Evolutionary conservation across 441 rosid species (phyloP).

Genomic region (Eutrema salsugineum): DNA sequence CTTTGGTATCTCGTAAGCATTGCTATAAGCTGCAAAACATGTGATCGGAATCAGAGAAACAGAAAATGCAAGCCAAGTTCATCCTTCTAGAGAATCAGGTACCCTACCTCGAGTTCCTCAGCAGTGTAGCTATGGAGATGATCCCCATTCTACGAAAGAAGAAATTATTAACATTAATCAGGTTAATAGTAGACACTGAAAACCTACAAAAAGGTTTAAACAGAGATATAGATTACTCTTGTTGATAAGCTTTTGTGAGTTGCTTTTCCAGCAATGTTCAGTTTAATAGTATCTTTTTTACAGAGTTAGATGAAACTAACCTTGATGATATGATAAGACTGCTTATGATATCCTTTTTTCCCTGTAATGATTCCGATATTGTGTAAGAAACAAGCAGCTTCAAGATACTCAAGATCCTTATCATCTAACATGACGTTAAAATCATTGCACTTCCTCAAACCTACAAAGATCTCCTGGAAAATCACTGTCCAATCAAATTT

Average conservation of each 20-base stretch:
- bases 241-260: background rate
- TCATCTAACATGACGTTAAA: conserved; percentile 33
- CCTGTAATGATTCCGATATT: conserved; percentile 50
- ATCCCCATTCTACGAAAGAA: conserved; percentile 45
- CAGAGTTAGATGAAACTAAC: conserved; percentile 31
- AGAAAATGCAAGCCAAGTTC: conserved; percentile 3
- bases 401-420: conserved; percentile 63
- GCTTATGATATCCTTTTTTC: conserved; percentile 72
- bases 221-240: background rate
- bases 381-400: conserved; percentile 79
- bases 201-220: background rate
- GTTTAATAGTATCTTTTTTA: background rate
- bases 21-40: conserved; percentile 53
- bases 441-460: conserved; percentile 41
- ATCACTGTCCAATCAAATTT: conserved; percentile 17
- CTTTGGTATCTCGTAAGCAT: conserved; percentile 63
- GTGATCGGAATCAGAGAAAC: conserved; percentile 13
- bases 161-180: conserved; percentile 9
- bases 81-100: conserved; percentile 4
- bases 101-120: conserved; percentile 70
- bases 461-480: conserved; percentile 52
- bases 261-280: background rate
- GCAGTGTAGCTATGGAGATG: conserved; percentile 54
- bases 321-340: conserved; percentile 55
- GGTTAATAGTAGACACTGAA: background rate